A percentile compares a stretch with the other conserved stretches of the same genome.
Conservation (phyloP, 2,329 filamentous ascomycete genomes). For the Botrytis paeoniae region DNA sequence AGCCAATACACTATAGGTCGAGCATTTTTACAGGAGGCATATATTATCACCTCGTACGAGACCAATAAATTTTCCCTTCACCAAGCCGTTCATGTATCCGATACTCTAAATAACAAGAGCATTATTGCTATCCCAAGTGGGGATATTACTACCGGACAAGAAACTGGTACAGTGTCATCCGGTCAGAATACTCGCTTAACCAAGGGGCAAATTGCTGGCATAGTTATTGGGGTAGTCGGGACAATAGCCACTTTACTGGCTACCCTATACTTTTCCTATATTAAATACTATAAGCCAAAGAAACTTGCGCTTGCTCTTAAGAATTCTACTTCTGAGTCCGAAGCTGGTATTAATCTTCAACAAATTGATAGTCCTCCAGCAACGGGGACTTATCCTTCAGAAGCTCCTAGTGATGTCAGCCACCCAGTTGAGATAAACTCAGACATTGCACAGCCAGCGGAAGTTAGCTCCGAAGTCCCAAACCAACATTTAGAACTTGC, state of each 20-base stretch:
- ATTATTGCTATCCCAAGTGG: conserved; percentile 27
- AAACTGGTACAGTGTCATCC: neutral
- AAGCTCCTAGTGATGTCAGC: conserved; percentile 40
- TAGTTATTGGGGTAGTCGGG: conserved; percentile 25
- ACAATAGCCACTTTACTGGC: conserved; percentile 21
- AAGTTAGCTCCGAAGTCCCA: conserved; percentile 31
- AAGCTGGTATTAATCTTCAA: neutral
- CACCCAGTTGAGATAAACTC: conserved; percentile 29
- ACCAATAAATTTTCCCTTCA: conserved; percentile 36
- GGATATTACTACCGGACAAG: neutral
- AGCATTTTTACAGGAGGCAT: conserved; percentile 40
- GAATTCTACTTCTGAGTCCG: neutral
- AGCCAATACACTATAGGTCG: conserved; percentile 38
- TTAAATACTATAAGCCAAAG: neutral
- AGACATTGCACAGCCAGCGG: conserved; percentile 49
- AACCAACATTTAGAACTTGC: conserved; percentile 32
- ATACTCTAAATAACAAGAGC: conserved; percentile 30
- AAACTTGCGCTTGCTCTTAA: neutral
- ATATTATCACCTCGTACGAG: conserved; percentile 39
- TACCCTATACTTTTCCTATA: conserved; percentile 7
- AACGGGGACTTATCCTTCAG: conserved; percentile 44
- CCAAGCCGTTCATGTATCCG: conserved; percentile 34
- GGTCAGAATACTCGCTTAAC: conserved; percentile 11
- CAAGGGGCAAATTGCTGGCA: conserved; percentile 30
- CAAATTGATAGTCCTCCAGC: conserved; percentile 44